Evolutionary conservation across 441 rosid species (phyloP), one percentile per base, ranked within the genome.

Genomic region (Euphorbia celastroides): DNA sequence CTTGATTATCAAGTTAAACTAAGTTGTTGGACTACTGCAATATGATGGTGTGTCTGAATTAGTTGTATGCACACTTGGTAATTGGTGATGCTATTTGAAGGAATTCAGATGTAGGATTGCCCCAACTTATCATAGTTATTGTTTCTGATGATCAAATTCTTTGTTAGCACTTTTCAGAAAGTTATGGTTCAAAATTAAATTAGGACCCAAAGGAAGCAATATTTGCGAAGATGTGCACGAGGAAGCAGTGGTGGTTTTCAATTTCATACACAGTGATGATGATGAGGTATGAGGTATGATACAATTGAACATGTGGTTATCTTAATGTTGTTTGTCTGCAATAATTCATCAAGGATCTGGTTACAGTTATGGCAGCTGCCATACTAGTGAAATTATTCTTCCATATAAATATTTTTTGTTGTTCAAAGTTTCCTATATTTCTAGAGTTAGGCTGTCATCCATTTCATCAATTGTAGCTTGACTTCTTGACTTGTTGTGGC

Each of bases 1-100:
- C 38, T 34, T 34, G 38, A 3, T 34, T 34, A 34, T 10, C 3
- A 56, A n/a, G 46, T 51, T 30, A n/a, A 36, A 26, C 19, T 6
- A 19, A 52, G 48, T 44, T 34, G 23, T 16, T 38, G 36, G 4
- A 1, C 38, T 50, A 5, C 22, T 10, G 14, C 17, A 25, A 41
- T 67, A 30, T 44, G 59, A 55, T 55, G 59, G 38, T 34, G 38
- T 34, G 38, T 34, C 38, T 34, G 38, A 34, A 34, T 34, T 60
- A 2, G 25, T 34, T 60, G 44, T 34, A 5, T 34, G 16, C 0
- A 1, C 32, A 32, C 44, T 59, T n/a, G n/a, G 23, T 9, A 4
- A 34, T 9, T 34, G 38, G 54, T 17, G 46, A 32, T 58, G 20
- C 34, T 36, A 31, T 8, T 5, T 32, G 26, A 41, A 31, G 63